A percentile compares a stretch with the other conserved stretches of the same genome.
Evolutionary conservation across 331 rosid genomes (phyloP).

Genomic region (Quercus tomentella): DNA sequence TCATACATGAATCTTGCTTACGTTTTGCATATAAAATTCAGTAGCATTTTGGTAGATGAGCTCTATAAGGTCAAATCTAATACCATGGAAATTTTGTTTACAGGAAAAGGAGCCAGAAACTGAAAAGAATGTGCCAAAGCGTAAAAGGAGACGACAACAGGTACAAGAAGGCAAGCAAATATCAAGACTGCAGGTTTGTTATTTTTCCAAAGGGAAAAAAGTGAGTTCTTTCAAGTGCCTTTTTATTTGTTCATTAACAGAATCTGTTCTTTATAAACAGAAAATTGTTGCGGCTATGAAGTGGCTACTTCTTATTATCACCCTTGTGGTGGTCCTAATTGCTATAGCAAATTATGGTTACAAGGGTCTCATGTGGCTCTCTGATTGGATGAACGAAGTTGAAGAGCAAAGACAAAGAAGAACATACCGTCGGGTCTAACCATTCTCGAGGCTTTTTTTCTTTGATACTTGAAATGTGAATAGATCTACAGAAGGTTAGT

Average conservation of each 20-base stretch:
- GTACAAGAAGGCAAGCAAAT: constrained; percentile 43
- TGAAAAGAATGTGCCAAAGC: constrained; percentile 52
- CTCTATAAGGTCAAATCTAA: constrained; percentile 3
- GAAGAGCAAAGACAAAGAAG: constrained; percentile 57
- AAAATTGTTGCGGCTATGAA: constrained; percentile 42
- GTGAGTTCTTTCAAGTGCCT: neutral
- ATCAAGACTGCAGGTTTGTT: constrained; percentile 63
- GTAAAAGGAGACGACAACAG: constrained; percentile 56
- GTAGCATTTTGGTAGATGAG: neutral
- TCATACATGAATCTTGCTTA: neutral
- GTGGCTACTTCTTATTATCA: constrained; percentile 43
- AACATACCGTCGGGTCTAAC: constrained; percentile 36
- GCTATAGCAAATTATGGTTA: constrained; percentile 49
- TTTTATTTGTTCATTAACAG: constrained; percentile 16
- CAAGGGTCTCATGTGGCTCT: constrained; percentile 66
- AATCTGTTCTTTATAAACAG: constrained; percentile 41
- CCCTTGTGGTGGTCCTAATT: constrained; percentile 37
- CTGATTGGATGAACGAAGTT: constrained; percentile 89
- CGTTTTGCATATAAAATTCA: neutral
- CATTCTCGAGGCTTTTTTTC: neutral
- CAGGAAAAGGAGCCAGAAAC: constrained; percentile 67
- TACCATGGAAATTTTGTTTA: constrained; percentile 8
- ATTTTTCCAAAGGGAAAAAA: neutral
- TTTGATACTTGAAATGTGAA: neutral
- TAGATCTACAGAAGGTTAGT: neutral